A percentile compares a stretch with the other conserved stretches of the same genome.
Evolutionary conservation across 345 rosid species (phyloP).

Genomic region (Leavenworthia alabamica): DNA sequence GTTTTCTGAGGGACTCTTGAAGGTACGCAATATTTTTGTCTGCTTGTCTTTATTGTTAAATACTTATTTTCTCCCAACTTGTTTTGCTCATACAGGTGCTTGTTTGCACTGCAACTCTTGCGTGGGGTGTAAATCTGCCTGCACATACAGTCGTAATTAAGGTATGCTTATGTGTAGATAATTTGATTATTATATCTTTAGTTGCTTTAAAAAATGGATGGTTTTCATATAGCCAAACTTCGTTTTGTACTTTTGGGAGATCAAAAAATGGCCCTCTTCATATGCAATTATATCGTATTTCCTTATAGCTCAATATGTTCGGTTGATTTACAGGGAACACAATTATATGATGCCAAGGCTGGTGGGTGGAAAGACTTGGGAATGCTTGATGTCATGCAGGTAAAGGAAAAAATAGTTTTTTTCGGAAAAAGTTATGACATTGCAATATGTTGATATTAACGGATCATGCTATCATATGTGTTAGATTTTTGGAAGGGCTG

Average conservation of each 20-base stretch:
- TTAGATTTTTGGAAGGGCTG: slow-evolving; percentile 98
- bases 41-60: slow-evolving; percentile 7
- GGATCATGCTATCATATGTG: slow-evolving; percentile 10
- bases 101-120: slow-evolving; percentile 97
- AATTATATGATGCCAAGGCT: slow-evolving; percentile 92
- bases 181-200: neutral
- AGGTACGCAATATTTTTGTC: slow-evolving; percentile 38
- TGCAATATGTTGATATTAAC: slow-evolving; percentile 8
- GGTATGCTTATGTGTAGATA: slow-evolving; percentile 41
- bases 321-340: slow-evolving; percentile 68
- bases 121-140: slow-evolving; percentile 98
- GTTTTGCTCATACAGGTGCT: slow-evolving; percentile 55
- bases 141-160: slow-evolving; percentile 97
- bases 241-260: slow-evolving; percentile 13
- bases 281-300: neutral
- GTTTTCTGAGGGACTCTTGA: slow-evolving; percentile 85
- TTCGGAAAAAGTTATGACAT: neutral
- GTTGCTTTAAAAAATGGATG: slow-evolving; percentile 10
- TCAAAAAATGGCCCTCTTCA: slow-evolving; percentile 8
- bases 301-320: slow-evolving; percentile 19
- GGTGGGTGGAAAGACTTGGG: slow-evolving; percentile 99
- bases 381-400: slow-evolving; percentile 99
- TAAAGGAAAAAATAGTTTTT: slow-evolving; percentile 10
- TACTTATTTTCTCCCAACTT: slow-evolving; percentile 1
- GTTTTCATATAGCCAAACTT: neutral